Conservation (phyloP, 495 filamentous ascomycete species). For the Tetracladium setigerum region DNA sequence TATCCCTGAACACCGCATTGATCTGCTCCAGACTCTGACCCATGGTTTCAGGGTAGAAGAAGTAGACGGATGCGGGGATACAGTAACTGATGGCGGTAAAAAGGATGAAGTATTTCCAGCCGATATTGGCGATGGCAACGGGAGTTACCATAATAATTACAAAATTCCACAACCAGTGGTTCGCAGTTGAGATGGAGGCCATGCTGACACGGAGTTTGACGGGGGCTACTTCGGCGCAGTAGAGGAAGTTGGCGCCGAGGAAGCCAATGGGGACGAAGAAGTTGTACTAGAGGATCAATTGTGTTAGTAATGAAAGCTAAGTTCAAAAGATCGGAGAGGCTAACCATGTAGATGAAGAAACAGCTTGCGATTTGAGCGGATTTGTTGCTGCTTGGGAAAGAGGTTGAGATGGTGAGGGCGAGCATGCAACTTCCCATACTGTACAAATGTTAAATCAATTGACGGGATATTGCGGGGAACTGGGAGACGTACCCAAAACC, state of each 20-base stretch:
- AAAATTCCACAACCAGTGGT: constrained; percentile 47
- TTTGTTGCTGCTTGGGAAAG: neutral
- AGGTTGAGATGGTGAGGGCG: constrained; percentile 24
- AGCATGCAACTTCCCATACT: constrained; percentile 36
- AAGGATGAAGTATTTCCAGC: constrained; percentile 59
- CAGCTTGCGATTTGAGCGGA: neutral
- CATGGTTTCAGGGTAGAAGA: constrained; percentile 50
- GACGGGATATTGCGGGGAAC: neutral
- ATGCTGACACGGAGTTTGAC: constrained; percentile 45
- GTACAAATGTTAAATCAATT: no score
- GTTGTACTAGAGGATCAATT: constrained; percentile 55
- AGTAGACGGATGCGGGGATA: constrained; percentile 46
- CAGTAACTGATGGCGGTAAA: constrained; percentile 50
- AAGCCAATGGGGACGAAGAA: constrained; percentile 53
- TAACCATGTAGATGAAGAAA: neutral
- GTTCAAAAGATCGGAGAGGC: no score
- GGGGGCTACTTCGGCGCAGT: constrained; percentile 49
- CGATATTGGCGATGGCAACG: constrained; percentile 47
- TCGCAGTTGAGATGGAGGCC: constrained; percentile 40
- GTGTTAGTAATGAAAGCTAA: constrained; percentile 31
- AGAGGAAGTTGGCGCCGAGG: constrained; percentile 50
- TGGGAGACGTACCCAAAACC: constrained; percentile 28
- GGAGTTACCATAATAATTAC: constrained; percentile 48
- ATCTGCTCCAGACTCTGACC: constrained; percentile 55
- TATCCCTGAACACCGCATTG: constrained; percentile 59